Base-by-base conservation (phyloP, 108 stramenopile species). In the Nitzschia putrida region DNA sequence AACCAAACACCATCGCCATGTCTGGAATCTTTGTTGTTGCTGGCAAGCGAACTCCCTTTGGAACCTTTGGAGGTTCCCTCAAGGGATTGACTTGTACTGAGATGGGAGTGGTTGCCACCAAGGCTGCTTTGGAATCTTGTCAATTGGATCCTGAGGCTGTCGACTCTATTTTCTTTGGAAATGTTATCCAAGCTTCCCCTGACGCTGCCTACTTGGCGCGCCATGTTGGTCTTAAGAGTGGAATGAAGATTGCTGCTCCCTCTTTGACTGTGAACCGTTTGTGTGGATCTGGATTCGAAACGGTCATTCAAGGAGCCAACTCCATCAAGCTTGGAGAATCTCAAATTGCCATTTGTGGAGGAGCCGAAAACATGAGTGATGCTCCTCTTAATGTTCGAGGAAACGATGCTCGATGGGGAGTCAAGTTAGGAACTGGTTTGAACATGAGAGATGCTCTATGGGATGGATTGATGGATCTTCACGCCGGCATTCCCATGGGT, bases 31-130 rank as follows among this genome's bases (percentile, higher is more conserved):
- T 94, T 78, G 81, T 99, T 61, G 97, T 98, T 8, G 98, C 95
- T 14, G 99, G 98, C 11, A 98, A 98, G 76, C 93, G 99, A 45
- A 99, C 99, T 22, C 91, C 99, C 37, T 98, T 99, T 74, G 99
- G 96, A 37, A 66, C 94, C 25, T 99, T 99, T 77, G 98, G 98
- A 1, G 98, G 98, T 24, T 68, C 83, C 13, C 80, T 99, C 53
- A 96, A 93, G 68, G 53, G 66, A 5, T 43, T 94, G 11, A 78
- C 91, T 3, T 88, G 93, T 9, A 93, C 91, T 20, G 83, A 97
- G 22, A 78, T 97, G 45, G 92, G 91, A 23, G 83, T 72, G 37
- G 66, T 78, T 8, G 64, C 92, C 41, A 92, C 90, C 23, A 76
- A 89, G 66, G 94, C 95, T 13, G 94, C 97, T 25, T 57, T 97